Evolutionary conservation across 176 grass and related monocot genomes (phyloP), one percentile per base, ranked within the genome.

Genomic region (Paspalum vaginatum): DNA sequence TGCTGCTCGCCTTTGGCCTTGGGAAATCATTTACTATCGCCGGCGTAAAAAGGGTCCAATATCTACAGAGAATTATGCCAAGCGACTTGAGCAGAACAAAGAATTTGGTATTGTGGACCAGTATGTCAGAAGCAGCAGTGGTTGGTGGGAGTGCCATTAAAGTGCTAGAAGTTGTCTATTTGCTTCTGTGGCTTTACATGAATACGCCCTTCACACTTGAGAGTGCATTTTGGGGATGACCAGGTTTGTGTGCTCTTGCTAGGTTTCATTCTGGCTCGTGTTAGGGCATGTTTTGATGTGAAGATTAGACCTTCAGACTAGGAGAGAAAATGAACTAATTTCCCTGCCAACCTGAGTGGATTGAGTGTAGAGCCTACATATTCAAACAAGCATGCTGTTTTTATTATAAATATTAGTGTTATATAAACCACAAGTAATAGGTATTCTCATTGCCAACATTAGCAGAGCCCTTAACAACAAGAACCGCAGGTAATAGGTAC

Each of bases 41-140:
- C 68, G 26, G 37, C 54, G 45, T 9, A 92, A 92, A 58, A 87
- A 87, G 51, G 91, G 91, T 81, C 91, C 84, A 15, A 87, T 92
- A 58, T 89, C 80, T 53, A 89, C 80, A 7, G 84, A 92, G 70
- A 92, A 92, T 66, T 92, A 89, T 77, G 84, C 79, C 24, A 92
- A 69, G 25, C 65, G 80, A 56, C 66, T 92, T 58, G 80, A 92
- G 59, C 87, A 92, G 74, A 92, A 92, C 76, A 92, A 76, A 74
- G 80, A 92, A 64, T 92, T 62, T 78, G 76, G 87, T 63, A 89
- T 89, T n/a, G 72, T 81, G 12, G 86, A 92, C 74, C 81, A 77
- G 80, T 89, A 87, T 72, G 81, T 92, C 22, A 89, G 90, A 81
- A 89, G 90, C 80, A 92, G 90, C 49, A 89, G 84, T 69, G 90